Base-by-base conservation (phyloP, 2,329 filamentous ascomycete species). In the Torrubiella hemipterigena region DNA sequence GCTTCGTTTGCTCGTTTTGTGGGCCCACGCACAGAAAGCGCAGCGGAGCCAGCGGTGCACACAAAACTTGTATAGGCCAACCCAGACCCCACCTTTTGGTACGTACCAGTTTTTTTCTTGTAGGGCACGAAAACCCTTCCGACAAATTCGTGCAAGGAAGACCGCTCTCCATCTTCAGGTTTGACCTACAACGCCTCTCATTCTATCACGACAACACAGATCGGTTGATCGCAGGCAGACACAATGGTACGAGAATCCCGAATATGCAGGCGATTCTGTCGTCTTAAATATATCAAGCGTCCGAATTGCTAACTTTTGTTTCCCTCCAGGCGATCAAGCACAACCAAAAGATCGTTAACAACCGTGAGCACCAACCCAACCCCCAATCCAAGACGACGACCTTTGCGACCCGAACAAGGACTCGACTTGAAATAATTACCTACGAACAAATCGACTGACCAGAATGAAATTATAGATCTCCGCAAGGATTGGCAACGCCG, bases 401-500 rank as follows among this genome's bases (percentile, higher is more conserved):
- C 36, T 38, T 41, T 39, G 42, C 41, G 34, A 36, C 24, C 36
- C 36, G 37, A 33, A 41, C 43, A 42, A 50, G 58, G 45, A 58
- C 42, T n/a, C 6, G 12, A 4, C 12, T 30, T 30, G n/a, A 22
- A 12, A 16, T 21, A 18, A 28, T 32, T 26, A 12, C 25, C 18
- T 20, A 31, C 19, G 14, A 16, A 17, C 29, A 27, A 34, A 25
- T 19, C 21, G 23, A 31, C 17, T 24, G 34, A 37, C 35, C n/a
- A 36, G 37, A 37, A 30, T 29, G 31, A 23, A 31, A 16, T 19
- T 33, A 20, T 57, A 91, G 83, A 95, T 65, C 94, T 94, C 84
- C 87, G 85, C 72, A 95, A 94, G 85, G 87, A 98, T 77, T 98
- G 91, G 91, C 87, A 96, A 70, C 84, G 86, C 72, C 84, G 87